Conservation (phyloP, 2,329 filamentous ascomycete species). For the Fusarium staphyleae region DNA sequence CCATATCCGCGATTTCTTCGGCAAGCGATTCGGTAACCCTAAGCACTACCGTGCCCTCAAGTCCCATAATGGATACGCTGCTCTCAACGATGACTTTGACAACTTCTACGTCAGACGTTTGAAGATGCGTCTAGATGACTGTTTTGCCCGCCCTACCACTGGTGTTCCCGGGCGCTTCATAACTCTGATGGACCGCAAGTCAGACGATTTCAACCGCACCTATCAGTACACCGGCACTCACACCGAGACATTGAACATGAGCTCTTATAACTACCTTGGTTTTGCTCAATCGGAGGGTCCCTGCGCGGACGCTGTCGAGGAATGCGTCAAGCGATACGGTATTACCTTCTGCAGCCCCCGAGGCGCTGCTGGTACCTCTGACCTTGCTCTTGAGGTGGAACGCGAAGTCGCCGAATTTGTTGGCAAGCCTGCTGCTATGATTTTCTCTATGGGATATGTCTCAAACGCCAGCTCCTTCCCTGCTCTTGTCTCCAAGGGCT, state of each 20-base stretch:
- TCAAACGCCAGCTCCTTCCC: constrained; percentile 95
- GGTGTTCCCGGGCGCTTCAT: constrained; percentile 95
- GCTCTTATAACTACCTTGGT: constrained; percentile 98
- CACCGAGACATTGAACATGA: constrained; percentile 97
- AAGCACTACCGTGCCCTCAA: constrained; percentile 83
- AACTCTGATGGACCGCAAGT: constrained; percentile 88
- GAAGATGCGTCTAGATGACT: constrained; percentile 95
- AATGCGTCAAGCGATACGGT: constrained; percentile 83
- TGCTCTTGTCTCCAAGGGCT: constrained; percentile 89
- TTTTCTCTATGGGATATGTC: constrained; percentile 99
- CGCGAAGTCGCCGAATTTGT: constrained; percentile 88
- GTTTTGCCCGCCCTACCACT: constrained; percentile 90
- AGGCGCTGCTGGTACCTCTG: constrained; percentile 83
- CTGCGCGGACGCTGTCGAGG: constrained; percentile 92
- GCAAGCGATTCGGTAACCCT: constrained; percentile 89
- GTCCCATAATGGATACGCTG: constrained; percentile 86
- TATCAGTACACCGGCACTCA: constrained; percentile 89
- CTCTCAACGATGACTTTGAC: constrained; percentile 97
- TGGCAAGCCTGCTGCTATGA: constrained; percentile 91
- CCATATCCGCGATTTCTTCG: constrained; percentile 96
- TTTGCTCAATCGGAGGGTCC: constrained; percentile 98
- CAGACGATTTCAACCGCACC: constrained; percentile 88
- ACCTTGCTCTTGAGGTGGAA: constrained; percentile 89
- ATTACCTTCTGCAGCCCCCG: constrained; percentile 83
- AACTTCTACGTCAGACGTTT: constrained; percentile 95